phyloP scores from a whole-genome alignment of 2,329 filamentous ascomycete species.

The Pseudodiploospora longispora region DNA sequence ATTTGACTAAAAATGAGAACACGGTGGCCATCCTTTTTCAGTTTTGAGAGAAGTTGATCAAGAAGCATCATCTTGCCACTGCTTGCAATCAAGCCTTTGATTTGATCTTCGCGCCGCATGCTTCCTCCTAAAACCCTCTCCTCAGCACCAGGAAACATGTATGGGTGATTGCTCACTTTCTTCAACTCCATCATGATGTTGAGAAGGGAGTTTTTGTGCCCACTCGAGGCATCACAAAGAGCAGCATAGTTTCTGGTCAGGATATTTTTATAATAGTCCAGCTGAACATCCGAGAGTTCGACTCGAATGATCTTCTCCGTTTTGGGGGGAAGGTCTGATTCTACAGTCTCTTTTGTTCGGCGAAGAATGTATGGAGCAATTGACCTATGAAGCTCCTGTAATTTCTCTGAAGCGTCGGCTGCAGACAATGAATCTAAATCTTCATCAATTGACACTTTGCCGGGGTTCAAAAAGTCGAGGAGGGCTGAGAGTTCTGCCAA shows the following conservation, averaged over 20 bases:
- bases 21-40: constrained; percentile 88
- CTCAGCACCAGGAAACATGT: constrained; percentile 94
- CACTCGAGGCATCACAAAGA: constrained; percentile 79
- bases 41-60: constrained; percentile 86
- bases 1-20: constrained; percentile 99
- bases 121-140: constrained; percentile 78
- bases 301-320: constrained; percentile 99
- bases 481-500: constrained; percentile 85
- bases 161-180: constrained; percentile 97
- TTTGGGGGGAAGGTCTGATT: constrained; percentile 92
- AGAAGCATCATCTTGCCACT: constrained; percentile 99
- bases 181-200: constrained; percentile 99
- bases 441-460: constrained; percentile 81
- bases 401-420: constrained; percentile 75
- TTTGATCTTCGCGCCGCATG: constrained; percentile 74
- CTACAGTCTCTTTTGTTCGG: constrained; percentile 93
- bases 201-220: constrained; percentile 87
- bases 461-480: constrained; percentile 96
- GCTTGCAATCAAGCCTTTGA: constrained; percentile 89
- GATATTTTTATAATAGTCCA: constrained; percentile 99
- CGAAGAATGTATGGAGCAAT: constrained; percentile 94
- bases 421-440: constrained; percentile 75
- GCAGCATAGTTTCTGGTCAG: constrained; percentile 93
- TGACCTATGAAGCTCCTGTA: constrained; percentile 73
- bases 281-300: constrained; percentile 88